Conservation (phyloP, 2,329 filamentous ascomycete genomes). For the Botrytis galanthina region DNA sequence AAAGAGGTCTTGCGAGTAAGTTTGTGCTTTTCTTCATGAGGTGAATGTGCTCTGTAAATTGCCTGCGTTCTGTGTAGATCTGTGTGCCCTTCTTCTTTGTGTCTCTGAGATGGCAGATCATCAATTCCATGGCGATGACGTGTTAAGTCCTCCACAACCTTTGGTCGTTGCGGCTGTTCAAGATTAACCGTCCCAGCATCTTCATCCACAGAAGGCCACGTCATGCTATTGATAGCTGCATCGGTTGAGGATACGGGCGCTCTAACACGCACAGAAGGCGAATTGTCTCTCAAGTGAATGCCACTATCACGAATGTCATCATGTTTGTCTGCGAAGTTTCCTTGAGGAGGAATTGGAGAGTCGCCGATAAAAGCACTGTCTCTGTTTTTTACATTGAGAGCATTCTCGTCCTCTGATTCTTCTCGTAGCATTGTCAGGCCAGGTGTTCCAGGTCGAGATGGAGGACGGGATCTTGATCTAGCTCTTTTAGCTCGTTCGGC, state of each 20-base stretch:
- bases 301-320: conserved; percentile 50
- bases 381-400: conserved; percentile 39
- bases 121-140: conserved; percentile 22
- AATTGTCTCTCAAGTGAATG: conserved; percentile 52
- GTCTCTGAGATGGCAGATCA: conserved; percentile 25
- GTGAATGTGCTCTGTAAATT: conserved; percentile 25
- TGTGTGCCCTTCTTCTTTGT: conserved; percentile 23
- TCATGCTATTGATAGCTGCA: conserved; percentile 40
- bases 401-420: conserved; percentile 24
- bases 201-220: conserved; percentile 46
- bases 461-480: conserved; percentile 14
- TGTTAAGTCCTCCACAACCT: conserved; percentile 22
- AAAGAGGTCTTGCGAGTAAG: conserved; percentile 25
- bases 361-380: conserved; percentile 51
- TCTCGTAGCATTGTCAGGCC: conserved; percentile 34
- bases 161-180: conserved; percentile 37
- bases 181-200: conserved; percentile 45
- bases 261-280: conserved; percentile 35
- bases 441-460: conserved; percentile 28
- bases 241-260: conserved; percentile 36
- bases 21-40: conserved; percentile 13
- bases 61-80: conserved; percentile 30
- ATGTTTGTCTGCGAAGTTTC: conserved; percentile 29
- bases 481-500: conserved; percentile 5
- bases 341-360: conserved; percentile 44